Evolutionary conservation across 2,329 filamentous ascomycete genomes (phyloP).

Genomic region (Colletotrichum sp.): DNA sequence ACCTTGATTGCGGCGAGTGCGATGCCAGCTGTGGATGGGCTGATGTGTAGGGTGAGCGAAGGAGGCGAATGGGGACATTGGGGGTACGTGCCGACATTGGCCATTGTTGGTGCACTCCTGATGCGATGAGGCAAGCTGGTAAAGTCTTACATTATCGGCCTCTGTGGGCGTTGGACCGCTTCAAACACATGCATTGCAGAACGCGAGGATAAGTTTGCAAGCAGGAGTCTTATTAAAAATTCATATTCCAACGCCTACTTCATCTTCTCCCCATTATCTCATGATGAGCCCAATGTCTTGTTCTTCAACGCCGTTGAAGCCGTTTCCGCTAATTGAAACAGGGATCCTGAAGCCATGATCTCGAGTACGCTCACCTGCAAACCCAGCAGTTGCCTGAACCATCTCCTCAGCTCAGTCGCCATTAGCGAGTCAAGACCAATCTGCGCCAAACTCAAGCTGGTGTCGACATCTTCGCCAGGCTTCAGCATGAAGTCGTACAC

Average conservation of each 20-base stretch:
- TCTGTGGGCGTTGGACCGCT: not conserved
- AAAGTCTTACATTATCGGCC: not conserved
- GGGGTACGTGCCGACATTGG: not conserved
- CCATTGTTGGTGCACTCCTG: not conserved
- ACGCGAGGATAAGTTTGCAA: not conserved
- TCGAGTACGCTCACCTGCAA: not conserved
- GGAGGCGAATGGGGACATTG: not conserved
- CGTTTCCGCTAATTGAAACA: not conserved
- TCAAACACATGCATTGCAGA: not conserved
- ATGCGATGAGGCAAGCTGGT: not conserved
- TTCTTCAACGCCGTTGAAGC: not conserved
- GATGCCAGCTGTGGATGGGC: not conserved
- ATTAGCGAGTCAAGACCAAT: conserved; percentile 1
- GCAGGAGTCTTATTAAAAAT: not conserved
- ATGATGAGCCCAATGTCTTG: not conserved
- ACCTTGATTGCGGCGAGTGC: not conserved
- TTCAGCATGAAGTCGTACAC: conserved; percentile 2
- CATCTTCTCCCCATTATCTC: not conserved
- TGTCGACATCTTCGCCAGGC: not conserved
- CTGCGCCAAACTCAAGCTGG: not conserved
- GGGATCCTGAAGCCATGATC: conserved; percentile 12
- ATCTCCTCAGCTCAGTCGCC: not conserved
- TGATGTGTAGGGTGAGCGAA: not conserved
- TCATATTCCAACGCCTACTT: not conserved
- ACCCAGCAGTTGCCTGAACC: not conserved